Conservation (phyloP, 768 basidiomycete genomes). For the Mycena leptocephala region DNA sequence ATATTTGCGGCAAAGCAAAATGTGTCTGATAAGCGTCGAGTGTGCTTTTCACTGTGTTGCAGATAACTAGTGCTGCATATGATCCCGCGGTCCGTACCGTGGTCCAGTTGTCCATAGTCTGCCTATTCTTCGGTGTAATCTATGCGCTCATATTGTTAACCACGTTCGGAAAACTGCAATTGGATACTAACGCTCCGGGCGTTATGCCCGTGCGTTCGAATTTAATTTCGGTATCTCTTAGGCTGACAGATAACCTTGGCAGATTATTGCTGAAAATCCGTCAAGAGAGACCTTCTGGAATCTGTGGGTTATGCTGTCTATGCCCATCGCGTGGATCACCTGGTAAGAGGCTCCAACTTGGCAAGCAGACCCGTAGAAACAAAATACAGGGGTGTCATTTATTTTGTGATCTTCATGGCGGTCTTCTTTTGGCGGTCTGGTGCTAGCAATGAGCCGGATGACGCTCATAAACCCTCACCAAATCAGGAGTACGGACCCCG, state of each 20-base stretch:
- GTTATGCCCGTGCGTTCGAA: not conserved
- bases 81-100: slow-evolving; percentile 6
- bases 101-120: not conserved
- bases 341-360: not conserved
- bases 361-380: not conserved
- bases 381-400: not conserved
- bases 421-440: slow-evolving; percentile 2
- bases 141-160: not conserved
- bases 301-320: not conserved
- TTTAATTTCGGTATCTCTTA: not conserved
- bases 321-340: not conserved
- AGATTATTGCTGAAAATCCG: slow-evolving; percentile 6
- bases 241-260: not conserved
- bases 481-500: slow-evolving; percentile 10
- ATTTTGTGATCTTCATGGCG: not conserved
- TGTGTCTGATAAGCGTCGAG: not conserved
- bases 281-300: not conserved
- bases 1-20: not conserved
- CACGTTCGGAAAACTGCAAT: not conserved
- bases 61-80: not conserved
- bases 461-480: not conserved
- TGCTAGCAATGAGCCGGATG: not conserved
- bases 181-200: not conserved
- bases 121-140: slow-evolving; percentile 1
- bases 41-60: slow-evolving; percentile 4